Conservation (phyloP, 768 basidiomycete species). For the Russula earlei region DNA sequence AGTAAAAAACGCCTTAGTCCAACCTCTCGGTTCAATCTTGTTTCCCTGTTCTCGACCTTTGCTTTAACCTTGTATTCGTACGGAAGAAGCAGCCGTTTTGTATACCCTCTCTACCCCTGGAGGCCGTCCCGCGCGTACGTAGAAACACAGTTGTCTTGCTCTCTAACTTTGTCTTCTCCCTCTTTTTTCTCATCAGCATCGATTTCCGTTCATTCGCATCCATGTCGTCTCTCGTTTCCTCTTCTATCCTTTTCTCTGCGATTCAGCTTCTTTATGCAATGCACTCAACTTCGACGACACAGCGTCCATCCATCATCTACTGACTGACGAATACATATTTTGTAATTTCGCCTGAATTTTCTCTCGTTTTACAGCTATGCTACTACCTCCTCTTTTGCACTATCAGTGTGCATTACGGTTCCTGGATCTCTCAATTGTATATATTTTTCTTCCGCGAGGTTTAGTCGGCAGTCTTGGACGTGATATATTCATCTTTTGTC, state of each 20-base stretch:
- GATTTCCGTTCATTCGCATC: neutral
- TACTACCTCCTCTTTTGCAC: neutral
- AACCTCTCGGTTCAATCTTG: neutral
- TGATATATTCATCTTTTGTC: neutral
- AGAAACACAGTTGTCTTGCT: neutral
- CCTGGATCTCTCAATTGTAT: neutral
- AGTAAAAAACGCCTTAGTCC: neutral
- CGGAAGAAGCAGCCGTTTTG: neutral
- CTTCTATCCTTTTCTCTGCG: neutral
- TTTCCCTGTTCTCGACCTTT: neutral
- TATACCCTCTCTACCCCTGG: neutral
- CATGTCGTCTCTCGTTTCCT: neutral
- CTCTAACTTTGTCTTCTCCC: neutral
- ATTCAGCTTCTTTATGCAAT: neutral
- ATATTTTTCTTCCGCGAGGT: neutral
- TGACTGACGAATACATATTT: neutral
- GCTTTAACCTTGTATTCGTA: slow-evolving; percentile 1
- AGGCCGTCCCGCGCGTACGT: neutral
- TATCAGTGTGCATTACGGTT: neutral
- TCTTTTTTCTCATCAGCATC: neutral
- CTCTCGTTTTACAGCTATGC: neutral
- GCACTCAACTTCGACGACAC: neutral
- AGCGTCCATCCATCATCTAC: neutral
- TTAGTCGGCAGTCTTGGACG: neutral
- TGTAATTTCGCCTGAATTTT: neutral